Base-by-base conservation (phyloP, 2,329 filamentous ascomycete genomes). In the Orbilia blumenaviensis region DNA sequence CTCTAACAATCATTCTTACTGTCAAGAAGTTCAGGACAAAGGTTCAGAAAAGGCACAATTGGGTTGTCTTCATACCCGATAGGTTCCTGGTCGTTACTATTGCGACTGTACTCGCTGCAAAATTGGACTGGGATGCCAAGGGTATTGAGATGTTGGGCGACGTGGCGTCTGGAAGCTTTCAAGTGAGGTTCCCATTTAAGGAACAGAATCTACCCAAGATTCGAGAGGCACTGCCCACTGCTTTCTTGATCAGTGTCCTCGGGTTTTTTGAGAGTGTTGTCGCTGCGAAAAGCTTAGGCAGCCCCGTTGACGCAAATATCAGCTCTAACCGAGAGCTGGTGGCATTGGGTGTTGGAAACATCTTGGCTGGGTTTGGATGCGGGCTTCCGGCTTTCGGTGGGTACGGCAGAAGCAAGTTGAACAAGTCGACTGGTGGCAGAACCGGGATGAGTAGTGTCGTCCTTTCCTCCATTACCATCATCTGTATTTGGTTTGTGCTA, bases 261-360 rank as follows among this genome's bases (percentile, higher is more conserved):
- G 95, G 95, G n/a, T 99, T 99, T 83, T 99, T 99, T 80, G 95
- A 99, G 83, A 97, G 93, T 1, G 97, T 93, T 0, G 93, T 99
- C 10, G 95, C 95, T 0, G 95, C 95, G 36, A 98, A 98, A 84
- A 94, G 92, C 77, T 85, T 99, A 1, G 91, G 91, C 12, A 92
- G 97, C 81, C 88, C 91, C 62, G 86, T 97, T 44, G 97, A 93
- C 81, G 89, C 95, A 0, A 80, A 79, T 42, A 79, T 80, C 66
- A 79, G 78, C 36, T 78, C 79, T 2, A 99, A 99, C 82, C 88
- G 95, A 54, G 95, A 99, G 82, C 89, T 99, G 78, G 92, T 98
- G 60, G 94, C 95, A 0, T 86, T 99, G 0, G 95, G 95, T 0
- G 87, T 92, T 5, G 93, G 94, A 10, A 99, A 99, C 83, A 85